A percentile compares a stretch with the other conserved stretches of the same genome.
These are phyloP conservation scores for Solanum virginianum DNA, from an alignment of 257 asterid genomes.

Conservation along the genomic window DNA sequence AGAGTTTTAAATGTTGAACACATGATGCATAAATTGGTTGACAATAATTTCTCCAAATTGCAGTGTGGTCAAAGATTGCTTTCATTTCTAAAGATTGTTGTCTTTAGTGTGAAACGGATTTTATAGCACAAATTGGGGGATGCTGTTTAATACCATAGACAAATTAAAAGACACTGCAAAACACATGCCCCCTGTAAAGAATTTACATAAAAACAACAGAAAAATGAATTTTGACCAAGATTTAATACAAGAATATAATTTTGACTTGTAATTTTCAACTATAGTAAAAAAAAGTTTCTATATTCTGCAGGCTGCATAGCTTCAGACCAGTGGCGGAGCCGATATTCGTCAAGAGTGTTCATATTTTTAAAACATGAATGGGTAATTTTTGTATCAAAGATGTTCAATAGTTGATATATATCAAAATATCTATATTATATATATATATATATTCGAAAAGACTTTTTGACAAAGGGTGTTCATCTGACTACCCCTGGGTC, in stretches of 20 bases:
- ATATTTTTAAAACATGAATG: no score
- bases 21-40: neutral
- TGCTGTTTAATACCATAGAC: neutral
- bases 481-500: no score
- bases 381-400: no score
- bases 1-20: neutral
- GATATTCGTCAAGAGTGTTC: no score
- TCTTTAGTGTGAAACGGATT: neutral
- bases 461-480: rapidly evolving
- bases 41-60: neutral
- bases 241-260: neutral
- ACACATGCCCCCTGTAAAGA: neutral
- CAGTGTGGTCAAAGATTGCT: neutral
- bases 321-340: no score
- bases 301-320: neutral
- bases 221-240: neutral
- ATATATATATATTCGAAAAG: no score
- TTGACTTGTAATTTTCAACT: neutral
- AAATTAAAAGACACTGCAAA: neutral
- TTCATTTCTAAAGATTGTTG: neutral
- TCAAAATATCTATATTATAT: no score
- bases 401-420: no score
- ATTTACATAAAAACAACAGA: neutral
- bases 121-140: neutral
- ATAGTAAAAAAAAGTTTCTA: neutral